Evolutionary conservation across 2,329 filamentous ascomycete species (phyloP).

Genomic region (Penicillium sp.): DNA sequence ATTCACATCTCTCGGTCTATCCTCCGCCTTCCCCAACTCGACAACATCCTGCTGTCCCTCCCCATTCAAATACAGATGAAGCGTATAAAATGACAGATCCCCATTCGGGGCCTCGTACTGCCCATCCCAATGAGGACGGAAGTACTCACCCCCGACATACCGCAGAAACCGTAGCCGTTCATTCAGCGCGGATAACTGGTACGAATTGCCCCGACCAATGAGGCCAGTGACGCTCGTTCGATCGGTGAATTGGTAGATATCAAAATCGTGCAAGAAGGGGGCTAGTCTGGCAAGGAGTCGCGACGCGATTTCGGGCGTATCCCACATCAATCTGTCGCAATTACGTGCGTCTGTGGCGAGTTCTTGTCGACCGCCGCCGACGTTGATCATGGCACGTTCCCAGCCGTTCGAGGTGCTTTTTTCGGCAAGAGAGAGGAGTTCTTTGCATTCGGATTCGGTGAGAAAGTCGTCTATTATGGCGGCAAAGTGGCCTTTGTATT

Average conservation of each 20-base stretch:
- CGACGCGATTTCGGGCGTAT: constrained; percentile 63
- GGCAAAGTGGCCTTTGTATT: constrained; percentile 61
- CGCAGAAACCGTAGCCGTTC: constrained; percentile 75
- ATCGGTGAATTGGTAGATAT: constrained; percentile 44
- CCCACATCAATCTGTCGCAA: constrained; percentile 76
- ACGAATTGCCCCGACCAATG: constrained; percentile 46
- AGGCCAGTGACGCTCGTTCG: constrained; percentile 52
- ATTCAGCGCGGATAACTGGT: constrained; percentile 59
- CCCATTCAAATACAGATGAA: constrained; percentile 61
- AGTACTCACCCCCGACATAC: constrained; percentile 73
- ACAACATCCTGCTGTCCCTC: constrained; percentile 41
- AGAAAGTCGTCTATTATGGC: constrained; percentile 66
- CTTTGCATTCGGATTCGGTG: constrained; percentile 64
- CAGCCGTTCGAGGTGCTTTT: constrained; percentile 50
- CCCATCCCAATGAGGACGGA: constrained; percentile 71
- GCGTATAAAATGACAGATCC: constrained; percentile 57
- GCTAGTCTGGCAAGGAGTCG: constrained; percentile 64
- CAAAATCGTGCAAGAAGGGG: constrained; percentile 54
- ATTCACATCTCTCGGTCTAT: background rate
- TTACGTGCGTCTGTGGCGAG: constrained; percentile 62
- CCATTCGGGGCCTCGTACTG: constrained; percentile 61
- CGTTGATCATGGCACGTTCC: constrained; percentile 70
- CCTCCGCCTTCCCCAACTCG: constrained; percentile 23
- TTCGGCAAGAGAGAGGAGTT: constrained; percentile 56
- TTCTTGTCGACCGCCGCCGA: constrained; percentile 64